Evolutionary conservation across 2,329 filamentous ascomycete genomes (phyloP).

Genomic region (Microsporum audouinii): DNA sequence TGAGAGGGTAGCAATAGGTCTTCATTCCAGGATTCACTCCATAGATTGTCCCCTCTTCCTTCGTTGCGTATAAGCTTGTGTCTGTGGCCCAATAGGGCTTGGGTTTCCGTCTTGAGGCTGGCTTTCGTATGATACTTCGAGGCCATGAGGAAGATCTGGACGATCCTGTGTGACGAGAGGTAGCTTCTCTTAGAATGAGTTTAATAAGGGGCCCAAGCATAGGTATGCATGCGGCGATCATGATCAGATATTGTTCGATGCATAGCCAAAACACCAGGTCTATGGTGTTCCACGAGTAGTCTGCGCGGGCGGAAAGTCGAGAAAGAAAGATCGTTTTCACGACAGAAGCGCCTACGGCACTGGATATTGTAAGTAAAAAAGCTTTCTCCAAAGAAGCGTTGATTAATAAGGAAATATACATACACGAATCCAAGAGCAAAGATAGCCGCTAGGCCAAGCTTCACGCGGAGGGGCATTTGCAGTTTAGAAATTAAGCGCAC

Average conservation of each 20-base stretch:
- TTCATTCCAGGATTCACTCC: background rate
- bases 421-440: slow-evolving; percentile 9
- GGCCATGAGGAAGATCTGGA: background rate
- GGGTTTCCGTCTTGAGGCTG: background rate
- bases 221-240: slow-evolving; percentile 12
- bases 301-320: slow-evolving; percentile 6
- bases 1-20: background rate
- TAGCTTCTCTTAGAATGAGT: slow-evolving; percentile 1
- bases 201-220: slow-evolving; percentile 8
- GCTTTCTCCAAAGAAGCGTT: background rate
- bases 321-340: slow-evolving; percentile 9
- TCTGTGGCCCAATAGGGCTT: background rate
- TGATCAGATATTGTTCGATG: slow-evolving; percentile 11
- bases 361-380: background rate
- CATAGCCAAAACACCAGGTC: slow-evolving; percentile 8
- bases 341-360: slow-evolving; percentile 9
- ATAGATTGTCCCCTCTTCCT: background rate
- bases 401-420: background rate
- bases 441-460: slow-evolving; percentile 4
- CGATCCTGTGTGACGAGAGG: background rate
- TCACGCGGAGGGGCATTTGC: slow-evolving; percentile 8
- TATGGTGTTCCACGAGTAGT: slow-evolving; percentile 10
- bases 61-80: background rate
- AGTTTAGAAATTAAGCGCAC: slow-evolving; percentile 8
- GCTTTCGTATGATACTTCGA: background rate